phyloP scores from a whole-genome alignment of 2,329 filamentous ascomycete species.

The Verticillium tricorpus region DNA sequence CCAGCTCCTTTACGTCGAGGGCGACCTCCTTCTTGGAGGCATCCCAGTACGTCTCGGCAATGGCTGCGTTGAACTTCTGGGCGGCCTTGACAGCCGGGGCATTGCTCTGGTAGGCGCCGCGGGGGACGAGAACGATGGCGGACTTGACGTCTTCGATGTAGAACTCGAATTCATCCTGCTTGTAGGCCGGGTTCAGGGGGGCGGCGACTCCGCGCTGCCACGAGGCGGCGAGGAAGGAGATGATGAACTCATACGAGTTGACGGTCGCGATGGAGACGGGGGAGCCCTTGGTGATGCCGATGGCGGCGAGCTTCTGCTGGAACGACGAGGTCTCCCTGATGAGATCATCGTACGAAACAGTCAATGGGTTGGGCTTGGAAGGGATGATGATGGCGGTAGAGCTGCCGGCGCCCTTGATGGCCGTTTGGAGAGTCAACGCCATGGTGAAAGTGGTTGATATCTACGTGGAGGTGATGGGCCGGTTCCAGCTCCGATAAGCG shows the following conservation, averaged over 20 bases:
- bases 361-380: constrained; percentile 54
- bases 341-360: constrained; percentile 67
- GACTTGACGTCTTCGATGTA: constrained; percentile 86
- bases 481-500: not conserved
- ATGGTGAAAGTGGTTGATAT: constrained; percentile 16
- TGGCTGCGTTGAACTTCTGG: constrained; percentile 73
- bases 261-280: constrained; percentile 79
- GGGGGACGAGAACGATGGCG: constrained; percentile 70
- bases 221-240: constrained; percentile 80
- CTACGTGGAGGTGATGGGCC: not conserved
- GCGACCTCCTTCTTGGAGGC: constrained; percentile 58
- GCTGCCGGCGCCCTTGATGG: constrained; percentile 40
- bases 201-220: constrained; percentile 81
- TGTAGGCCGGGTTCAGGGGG: constrained; percentile 84
- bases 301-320: constrained; percentile 70
- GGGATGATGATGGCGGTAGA: constrained; percentile 69
- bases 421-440: constrained; percentile 43
- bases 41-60: constrained; percentile 84
- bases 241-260: constrained; percentile 85
- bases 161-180: constrained; percentile 86
- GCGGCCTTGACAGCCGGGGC: constrained; percentile 73
- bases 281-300: constrained; percentile 64
- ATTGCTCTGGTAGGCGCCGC: constrained; percentile 61
- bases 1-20: constrained; percentile 72
- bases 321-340: constrained; percentile 62